Base-by-base conservation (phyloP, 1,139 yeast species). In the Zygosaccharomyces sapae region DNA sequence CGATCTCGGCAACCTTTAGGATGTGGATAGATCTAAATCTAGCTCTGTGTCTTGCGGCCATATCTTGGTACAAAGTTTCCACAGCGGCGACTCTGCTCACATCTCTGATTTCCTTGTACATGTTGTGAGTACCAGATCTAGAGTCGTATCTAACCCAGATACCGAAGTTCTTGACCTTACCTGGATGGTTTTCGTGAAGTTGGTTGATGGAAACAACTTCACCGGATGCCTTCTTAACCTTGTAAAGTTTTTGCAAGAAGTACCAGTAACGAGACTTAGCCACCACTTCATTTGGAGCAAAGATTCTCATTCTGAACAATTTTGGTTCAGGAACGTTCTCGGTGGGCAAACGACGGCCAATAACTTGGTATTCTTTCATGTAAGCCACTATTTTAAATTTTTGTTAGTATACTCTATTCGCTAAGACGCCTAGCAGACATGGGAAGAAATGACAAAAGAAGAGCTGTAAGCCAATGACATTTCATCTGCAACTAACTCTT, bases 211-310 rank as follows among this genome's bases (percentile, higher is more conserved):
- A 80, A 68, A 92, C 96, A 71, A 92, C 80, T 81, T 92, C 98
- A 85, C 99, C 99, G 69, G 96, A 88, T 69, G 98, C 94, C 83
- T 87, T 89, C 92, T 92, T 92, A 73, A 92, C 96, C 83, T 95
- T 92, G 86, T 94, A 95, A 77, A 92, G 86, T 79, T 89, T 89
- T 80, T 90, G 96, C 80, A 92, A 85, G 82, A 92, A 92, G 83
- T 92, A 94, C 99, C 99, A 92, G 96, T 89, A 92, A 81, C 99
- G 92, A 71, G 99, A 92, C 85, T 92, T 92, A 74, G 99, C 99
- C 75, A 92, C 95, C 75, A 92, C 97, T 68, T 82, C 86, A 81
- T 92, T 92, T 71, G 97, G 94, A 71, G 99, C 99, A 77, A 92
- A 92, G 79, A 92, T 89, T 83, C 97, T 89, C 97, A 92, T 92